Evolutionary conservation across 768 basidiomycete species (phyloP).

Genomic region (Lyophyllum semitale): DNA sequence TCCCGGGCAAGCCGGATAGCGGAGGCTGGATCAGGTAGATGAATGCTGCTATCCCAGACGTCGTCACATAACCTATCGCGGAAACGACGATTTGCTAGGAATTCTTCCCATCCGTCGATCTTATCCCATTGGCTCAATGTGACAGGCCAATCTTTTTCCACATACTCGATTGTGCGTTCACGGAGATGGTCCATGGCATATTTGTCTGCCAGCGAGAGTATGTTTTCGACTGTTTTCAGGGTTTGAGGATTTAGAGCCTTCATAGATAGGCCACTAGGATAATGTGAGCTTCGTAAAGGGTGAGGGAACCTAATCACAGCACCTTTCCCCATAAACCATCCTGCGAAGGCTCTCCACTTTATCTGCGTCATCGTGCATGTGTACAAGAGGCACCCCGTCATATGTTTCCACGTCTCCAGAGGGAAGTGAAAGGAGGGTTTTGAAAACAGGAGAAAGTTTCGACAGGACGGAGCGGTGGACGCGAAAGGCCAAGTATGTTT

Average conservation of each 20-base stretch:
- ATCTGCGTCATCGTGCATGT: constrained; percentile 9
- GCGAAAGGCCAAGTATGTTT: constrained; percentile 8
- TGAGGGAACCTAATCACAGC: no score
- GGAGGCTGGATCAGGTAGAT: constrained; percentile 10
- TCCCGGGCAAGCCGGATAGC: constrained; percentile 9
- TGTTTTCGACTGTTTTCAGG: neutral
- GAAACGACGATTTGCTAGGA: neutral
- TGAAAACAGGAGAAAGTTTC: constrained; percentile 9
- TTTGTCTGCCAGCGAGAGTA: neutral
- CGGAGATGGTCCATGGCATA: neutral
- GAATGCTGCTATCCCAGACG: no score
- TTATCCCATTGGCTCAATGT: neutral
- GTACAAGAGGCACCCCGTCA: constrained; percentile 15
- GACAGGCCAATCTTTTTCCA: neutral
- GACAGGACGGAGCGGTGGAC: constrained; percentile 14
- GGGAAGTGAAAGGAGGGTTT: constrained; percentile 14
- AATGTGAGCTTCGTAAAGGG: no score
- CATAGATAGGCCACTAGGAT: no score
- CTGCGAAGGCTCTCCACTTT: constrained; percentile 7
- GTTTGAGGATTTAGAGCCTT: neutral
- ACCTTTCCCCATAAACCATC: constrained; percentile 3
- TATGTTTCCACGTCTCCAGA: constrained; percentile 1
- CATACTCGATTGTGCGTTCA: neutral
- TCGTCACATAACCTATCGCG: no score
- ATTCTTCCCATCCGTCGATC: neutral